These are phyloP conservation scores for Protostelium mycophagum DNA, from an alignment of 78 protist genomes.

Conservation along the genomic window DNA sequence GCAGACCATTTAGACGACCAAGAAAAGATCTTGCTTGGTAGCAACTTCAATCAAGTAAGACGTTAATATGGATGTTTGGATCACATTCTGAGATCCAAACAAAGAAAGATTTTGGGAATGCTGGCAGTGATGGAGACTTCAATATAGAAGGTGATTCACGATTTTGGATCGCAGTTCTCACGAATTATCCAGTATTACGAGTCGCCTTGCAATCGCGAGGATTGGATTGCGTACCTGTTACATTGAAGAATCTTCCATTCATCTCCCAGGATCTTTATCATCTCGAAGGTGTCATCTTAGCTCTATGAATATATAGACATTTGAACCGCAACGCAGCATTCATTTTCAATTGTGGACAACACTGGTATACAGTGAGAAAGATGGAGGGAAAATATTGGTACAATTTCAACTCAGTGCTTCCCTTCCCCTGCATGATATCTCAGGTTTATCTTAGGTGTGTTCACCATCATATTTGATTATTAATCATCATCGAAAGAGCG, in stretches of 20 bases:
- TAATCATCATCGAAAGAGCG: not conserved
- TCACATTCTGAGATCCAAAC: not conserved
- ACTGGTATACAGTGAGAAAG: not conserved
- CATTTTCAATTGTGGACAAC: not conserved
- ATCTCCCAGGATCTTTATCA: not conserved
- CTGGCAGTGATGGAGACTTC: not conserved
- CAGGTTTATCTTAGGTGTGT: not conserved
- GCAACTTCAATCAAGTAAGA: not conserved
- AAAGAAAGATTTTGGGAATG: not conserved
- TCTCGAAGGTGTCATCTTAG: not conserved
- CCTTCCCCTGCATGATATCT: not conserved
- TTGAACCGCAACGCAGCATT: not conserved
- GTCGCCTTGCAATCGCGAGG: not conserved
- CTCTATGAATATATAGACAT: not conserved
- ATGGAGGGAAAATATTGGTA: not conserved
- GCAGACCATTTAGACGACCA: not conserved
- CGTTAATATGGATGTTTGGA: not conserved
- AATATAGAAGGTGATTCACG: not conserved
- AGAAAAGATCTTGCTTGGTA: not conserved
- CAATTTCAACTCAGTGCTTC: not conserved
- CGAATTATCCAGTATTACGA: not conserved
- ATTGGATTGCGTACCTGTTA: not conserved
- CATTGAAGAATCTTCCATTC: not conserved
- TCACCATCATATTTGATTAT: not conserved
- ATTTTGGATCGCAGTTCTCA: not conserved